phyloP scores from a whole-genome alignment of 2,329 filamentous ascomycete genomes.

The Aspergillus felis region DNA sequence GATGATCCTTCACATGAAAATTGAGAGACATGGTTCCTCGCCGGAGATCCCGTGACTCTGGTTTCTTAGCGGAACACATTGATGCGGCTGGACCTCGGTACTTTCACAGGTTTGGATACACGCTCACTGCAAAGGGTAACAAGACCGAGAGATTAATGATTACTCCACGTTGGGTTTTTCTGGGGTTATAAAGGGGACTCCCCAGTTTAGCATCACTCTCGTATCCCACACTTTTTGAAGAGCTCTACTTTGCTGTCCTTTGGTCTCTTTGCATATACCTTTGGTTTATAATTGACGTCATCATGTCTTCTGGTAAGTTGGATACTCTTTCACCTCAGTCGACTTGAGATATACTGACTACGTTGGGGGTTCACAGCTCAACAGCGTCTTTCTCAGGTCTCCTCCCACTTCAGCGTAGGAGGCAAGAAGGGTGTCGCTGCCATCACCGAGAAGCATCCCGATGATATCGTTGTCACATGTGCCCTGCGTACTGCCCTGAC shows the following conservation, averaged over 20 bases:
- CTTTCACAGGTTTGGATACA: conserved; percentile 18
- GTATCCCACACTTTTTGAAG: conserved; percentile 5
- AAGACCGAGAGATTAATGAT: conserved; percentile 9
- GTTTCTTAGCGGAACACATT: conserved; percentile 16
- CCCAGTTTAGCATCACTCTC: conserved; percentile 6
- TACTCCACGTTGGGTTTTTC: not conserved
- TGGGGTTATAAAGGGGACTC: conserved; percentile 10
- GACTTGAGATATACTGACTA: conserved; percentile 1
- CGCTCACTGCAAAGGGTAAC: conserved; percentile 14
- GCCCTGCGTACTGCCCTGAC: conserved; percentile 89
- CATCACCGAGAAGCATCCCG: conserved; percentile 49
- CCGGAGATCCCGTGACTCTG: conserved; percentile 22
- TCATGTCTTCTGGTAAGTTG: conserved; percentile 42
- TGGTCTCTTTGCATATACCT: conserved; percentile 2
- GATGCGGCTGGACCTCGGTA: conserved; percentile 30
- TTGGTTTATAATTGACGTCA: conserved; percentile 19
- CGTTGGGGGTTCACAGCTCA: conserved; percentile 41
- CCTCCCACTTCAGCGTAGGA: conserved; percentile 50
- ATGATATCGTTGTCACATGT: conserved; percentile 83
- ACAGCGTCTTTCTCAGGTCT: conserved; percentile 57
- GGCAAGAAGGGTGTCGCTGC: conserved; percentile 32
- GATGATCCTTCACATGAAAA: conserved; percentile 21
- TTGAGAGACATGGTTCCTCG: not conserved
- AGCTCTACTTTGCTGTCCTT: not conserved
- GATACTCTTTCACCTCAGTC: not conserved